Percentiles rank a stretch among this genome's conserved stretches.
Evolutionary conservation across 805 yeast genomes (phyloP).

Genomic region (Metschnikowia shivogae): DNA sequence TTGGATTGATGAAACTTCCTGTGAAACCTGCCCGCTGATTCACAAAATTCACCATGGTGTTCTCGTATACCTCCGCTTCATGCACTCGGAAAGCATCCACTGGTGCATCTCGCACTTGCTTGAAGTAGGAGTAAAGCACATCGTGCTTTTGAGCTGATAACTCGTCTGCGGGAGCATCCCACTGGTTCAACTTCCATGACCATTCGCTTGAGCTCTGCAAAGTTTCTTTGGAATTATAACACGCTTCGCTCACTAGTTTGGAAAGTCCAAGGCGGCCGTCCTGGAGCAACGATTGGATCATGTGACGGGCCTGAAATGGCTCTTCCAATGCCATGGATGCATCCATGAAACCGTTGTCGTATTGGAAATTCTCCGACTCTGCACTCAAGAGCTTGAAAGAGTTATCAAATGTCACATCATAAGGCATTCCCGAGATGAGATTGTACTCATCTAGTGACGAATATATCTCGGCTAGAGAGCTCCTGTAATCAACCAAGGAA

Average conservation of each 20-base stretch:
- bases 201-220: slow-evolving; percentile 42
- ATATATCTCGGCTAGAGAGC: slow-evolving; percentile 36
- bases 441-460: slow-evolving; percentile 58
- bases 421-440: slow-evolving; percentile 61
- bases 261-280: slow-evolving; percentile 61
- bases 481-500: slow-evolving; percentile 1
- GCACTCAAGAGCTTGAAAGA: slow-evolving; percentile 43
- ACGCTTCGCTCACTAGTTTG: slow-evolving; percentile 33
- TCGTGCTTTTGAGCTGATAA: slow-evolving; percentile 37
- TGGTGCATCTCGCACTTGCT: slow-evolving; percentile 39
- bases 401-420: slow-evolving; percentile 47
- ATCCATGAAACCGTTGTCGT: slow-evolving; percentile 56
- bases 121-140: slow-evolving; percentile 50
- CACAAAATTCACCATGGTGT: not conserved
- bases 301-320: slow-evolving; percentile 8
- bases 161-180: slow-evolving; percentile 63
- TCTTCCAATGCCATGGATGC: slow-evolving; percentile 23
- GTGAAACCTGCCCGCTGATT: not conserved
- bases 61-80: not conserved
- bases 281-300: slow-evolving; percentile 38
- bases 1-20: not conserved
- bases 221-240: slow-evolving; percentile 16
- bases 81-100: not conserved
- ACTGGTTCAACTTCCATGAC: slow-evolving; percentile 72
- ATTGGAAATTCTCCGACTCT: slow-evolving; percentile 42